Conservation (phyloP, 2,329 filamentous ascomycete species). For the Phoma sp. region DNA sequence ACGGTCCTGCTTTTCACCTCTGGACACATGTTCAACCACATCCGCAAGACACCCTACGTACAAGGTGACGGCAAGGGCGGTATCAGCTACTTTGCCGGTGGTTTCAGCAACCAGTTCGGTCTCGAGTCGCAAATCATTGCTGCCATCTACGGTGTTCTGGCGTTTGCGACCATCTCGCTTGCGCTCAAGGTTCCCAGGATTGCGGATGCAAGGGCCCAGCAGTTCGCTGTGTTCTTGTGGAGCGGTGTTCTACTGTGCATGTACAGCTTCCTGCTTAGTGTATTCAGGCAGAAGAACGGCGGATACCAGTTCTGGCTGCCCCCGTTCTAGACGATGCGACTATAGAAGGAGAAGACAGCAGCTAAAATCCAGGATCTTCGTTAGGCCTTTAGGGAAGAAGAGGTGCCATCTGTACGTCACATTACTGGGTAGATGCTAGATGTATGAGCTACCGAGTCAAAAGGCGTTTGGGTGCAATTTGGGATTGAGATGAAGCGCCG, state of each 20-base stretch:
- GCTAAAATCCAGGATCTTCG: neutral
- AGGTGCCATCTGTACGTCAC: neutral
- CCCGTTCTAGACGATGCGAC: constrained; percentile 68
- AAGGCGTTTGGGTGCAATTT: constrained; percentile 7
- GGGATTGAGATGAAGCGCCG: neutral
- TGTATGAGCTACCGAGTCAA: neutral
- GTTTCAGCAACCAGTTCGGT: constrained; percentile 93
- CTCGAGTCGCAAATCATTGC: constrained; percentile 96
- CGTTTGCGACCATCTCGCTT: constrained; percentile 90
- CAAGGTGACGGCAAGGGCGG: constrained; percentile 83
- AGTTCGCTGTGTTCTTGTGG: constrained; percentile 83
- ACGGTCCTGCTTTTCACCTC: constrained; percentile 91
- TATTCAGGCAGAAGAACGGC: constrained; percentile 93
- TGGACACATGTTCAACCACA: constrained; percentile 99
- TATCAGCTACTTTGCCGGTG: constrained; percentile 86
- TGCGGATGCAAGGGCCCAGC: constrained; percentile 76
- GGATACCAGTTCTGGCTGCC: constrained; percentile 95
- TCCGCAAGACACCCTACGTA: constrained; percentile 94
- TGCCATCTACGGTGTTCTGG: constrained; percentile 81
- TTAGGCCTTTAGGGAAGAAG: neutral
- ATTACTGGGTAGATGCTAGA: neutral
- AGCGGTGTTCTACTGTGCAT: constrained; percentile 76
- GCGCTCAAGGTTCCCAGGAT: constrained; percentile 93
- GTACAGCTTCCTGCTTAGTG: constrained; percentile 93
- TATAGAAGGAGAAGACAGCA: neutral